Conservation (phyloP, 176 grass and related monocot genomes). For the Pontederia crassipes region DNA sequence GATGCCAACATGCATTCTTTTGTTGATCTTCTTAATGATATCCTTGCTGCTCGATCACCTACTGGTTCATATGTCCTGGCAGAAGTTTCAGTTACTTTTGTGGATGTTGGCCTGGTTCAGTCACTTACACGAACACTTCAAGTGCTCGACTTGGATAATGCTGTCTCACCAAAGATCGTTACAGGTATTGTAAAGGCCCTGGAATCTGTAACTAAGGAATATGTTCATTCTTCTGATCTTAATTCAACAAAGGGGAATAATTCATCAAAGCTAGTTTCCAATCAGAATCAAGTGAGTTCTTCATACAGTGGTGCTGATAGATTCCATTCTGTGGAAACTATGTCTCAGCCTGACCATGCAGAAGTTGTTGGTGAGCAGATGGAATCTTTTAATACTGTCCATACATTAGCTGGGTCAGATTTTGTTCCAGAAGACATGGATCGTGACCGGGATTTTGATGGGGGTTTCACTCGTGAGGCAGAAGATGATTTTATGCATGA, state of each 20-base stretch:
- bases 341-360: slow-evolving; percentile 42
- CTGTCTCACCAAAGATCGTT: slow-evolving; percentile 87
- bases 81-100: slow-evolving; percentile 78
- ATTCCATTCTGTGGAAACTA: slow-evolving; percentile 56
- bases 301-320: slow-evolving; percentile 36
- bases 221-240: slow-evolving; percentile 63
- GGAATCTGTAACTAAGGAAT: slow-evolving; percentile 84
- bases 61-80: slow-evolving; percentile 76
- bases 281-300: slow-evolving; percentile 40
- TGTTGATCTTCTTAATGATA: slow-evolving; percentile 93
- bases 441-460: slow-evolving; percentile 62
- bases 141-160: slow-evolving; percentile 80
- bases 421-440: slow-evolving; percentile 86
- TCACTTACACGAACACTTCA: slow-evolving; percentile 55
- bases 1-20: slow-evolving; percentile 63
- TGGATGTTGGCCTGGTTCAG: slow-evolving; percentile 78
- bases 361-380: slow-evolving; percentile 51
- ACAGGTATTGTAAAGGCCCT: slow-evolving; percentile 73
- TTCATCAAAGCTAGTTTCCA: slow-evolving; percentile 36
- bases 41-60: slow-evolving; percentile 86
- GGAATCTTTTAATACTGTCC: slow-evolving; percentile 53
- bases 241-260: slow-evolving; percentile 51
- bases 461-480: slow-evolving; percentile 45
- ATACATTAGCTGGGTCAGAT: slow-evolving; percentile 50
- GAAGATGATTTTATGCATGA: slow-evolving; percentile 98